Conservation (phyloP, 2,329 filamentous ascomycete genomes). For the Arthrobotrys entomopaga region DNA sequence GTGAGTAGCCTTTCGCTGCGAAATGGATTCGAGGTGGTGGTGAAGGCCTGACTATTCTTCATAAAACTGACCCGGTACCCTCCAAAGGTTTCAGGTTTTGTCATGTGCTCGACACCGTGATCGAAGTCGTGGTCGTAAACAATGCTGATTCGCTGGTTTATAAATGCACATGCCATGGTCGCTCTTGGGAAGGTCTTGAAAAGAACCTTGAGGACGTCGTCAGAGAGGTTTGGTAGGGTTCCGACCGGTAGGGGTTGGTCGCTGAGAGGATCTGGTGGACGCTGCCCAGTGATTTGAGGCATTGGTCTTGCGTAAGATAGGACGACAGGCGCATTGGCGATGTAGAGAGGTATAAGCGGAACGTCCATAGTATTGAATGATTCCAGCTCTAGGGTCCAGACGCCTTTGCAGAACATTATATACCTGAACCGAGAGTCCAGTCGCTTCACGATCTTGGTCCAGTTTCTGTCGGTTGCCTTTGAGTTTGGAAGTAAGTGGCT, state of each 20-base stretch:
- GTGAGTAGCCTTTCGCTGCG: conserved; percentile 42
- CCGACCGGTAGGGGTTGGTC: conserved; percentile 39
- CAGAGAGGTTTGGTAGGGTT: conserved; percentile 31
- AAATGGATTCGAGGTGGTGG: conserved; percentile 32
- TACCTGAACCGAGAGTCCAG: conserved; percentile 39
- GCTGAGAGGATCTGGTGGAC: conserved; percentile 37
- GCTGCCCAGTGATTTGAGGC: conserved; percentile 43
- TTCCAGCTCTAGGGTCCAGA: conserved; percentile 50
- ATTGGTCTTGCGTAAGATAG: conserved; percentile 44
- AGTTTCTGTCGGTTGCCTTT: conserved; percentile 32
- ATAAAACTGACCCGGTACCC: conserved; percentile 49
- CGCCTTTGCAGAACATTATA: conserved; percentile 46
- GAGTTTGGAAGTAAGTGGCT: conserved; percentile 44
- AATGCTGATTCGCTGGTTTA: conserved; percentile 51
- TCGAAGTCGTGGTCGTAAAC: conserved; percentile 53
- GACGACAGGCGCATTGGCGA: conserved; percentile 48
- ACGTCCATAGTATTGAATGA: conserved; percentile 49
- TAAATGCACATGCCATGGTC: conserved; percentile 36
- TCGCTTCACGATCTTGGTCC: conserved; percentile 34
- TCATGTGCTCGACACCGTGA: conserved; percentile 49
- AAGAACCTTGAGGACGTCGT: conserved; percentile 33
- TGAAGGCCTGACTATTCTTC: conserved; percentile 42
- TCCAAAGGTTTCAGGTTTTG: conserved; percentile 52
- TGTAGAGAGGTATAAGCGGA: conserved; percentile 44
- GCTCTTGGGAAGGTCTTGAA: conserved; percentile 50